Evolutionary conservation across 345 rosid genomes (phyloP), one percentile per base, ranked within the genome.

Genomic region (Bretschneidera sinensis): DNA sequence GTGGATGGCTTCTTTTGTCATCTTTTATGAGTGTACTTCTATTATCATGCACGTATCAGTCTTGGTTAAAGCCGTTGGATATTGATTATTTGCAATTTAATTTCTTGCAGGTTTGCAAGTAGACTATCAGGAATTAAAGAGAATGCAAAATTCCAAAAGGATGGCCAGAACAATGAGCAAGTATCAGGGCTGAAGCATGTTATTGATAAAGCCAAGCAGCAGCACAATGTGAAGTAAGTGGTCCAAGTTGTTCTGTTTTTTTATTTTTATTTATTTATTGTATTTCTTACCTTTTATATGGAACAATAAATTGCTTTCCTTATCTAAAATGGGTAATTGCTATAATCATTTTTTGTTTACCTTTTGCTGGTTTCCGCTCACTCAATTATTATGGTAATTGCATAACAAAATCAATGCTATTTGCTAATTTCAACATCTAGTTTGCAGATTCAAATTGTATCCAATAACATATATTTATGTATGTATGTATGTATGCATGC

Each of bases 61-160:
- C 8, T 39, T 39, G 45, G 10, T 39, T 39, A 14, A 39, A 39
- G 45, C 16, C 45, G 15, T 7, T 39, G 45, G 43, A 52, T 54
- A 25, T 18, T 33, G 25, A 63, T 70, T 6, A 45, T 13, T 60
- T 56, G 43, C 5, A 0, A 48, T 35, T 28, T 66, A 43, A 10
- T 20, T 51, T 18, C 47, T 66, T 66, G 55, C 81, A 94, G 99
- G 81, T 94, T 94, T 47, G 99, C 99, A 7, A 90, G 81, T 21
- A 86, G 90, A 74, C 86, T 94, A 56, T 83, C 87, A 14, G 97
- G 99, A 60, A 94, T 94, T 50, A 86, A 88, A 67, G 99, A 94
- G 75, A 90, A 94, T 48, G 61, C 74, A 18, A 94, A 94, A 59
- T 94, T 94, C 77, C 88, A 77, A 62, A 94, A 90, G 81, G 78